phyloP scores from a whole-genome alignment of 345 rosid genomes.

The Arabis hirsuta region DNA sequence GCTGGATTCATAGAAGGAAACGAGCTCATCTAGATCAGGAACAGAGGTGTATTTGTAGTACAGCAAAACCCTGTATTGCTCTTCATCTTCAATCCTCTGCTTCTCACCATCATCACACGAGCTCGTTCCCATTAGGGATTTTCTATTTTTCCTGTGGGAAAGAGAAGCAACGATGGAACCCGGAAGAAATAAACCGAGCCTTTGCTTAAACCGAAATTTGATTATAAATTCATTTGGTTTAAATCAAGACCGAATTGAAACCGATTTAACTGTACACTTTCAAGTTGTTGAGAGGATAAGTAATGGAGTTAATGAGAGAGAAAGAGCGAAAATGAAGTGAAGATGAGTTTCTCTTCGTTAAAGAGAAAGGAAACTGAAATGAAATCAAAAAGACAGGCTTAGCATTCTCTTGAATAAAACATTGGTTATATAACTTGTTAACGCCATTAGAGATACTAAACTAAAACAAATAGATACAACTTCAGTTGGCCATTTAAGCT shows the following conservation, averaged over 20 bases:
- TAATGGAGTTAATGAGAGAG: too few relatives aligned
- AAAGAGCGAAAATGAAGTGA: too few relatives aligned
- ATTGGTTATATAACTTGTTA: neutral
- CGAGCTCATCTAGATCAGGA: slow-evolving; percentile 63
- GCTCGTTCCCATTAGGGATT: slow-evolving; percentile 43
- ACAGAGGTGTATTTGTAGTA: slow-evolving; percentile 77
- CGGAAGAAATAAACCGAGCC: neutral
- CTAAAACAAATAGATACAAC: too few relatives aligned
- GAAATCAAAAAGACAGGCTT: too few relatives aligned
- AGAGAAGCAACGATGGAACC: slow-evolving; percentile 10
- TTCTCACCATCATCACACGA: slow-evolving; percentile 36
- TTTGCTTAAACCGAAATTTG: slow-evolving; percentile 13
- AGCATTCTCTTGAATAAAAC: neutral
- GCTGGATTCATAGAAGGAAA: slow-evolving; percentile 73
- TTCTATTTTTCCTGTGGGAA: neutral
- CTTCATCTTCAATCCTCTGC: slow-evolving; percentile 38
- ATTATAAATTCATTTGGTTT: neutral
- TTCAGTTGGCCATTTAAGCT: slow-evolving; percentile 8
- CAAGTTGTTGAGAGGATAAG: too few relatives aligned
- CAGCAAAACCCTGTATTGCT: slow-evolving; percentile 68
- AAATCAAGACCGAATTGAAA: neutral
- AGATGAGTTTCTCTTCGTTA: neutral
- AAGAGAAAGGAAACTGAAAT: too few relatives aligned
- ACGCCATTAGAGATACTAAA: slow-evolving; percentile 16
- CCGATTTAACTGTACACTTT: neutral